Evolutionary conservation across 169 alveolate species (phyloP), one percentile per base, ranked within the genome.

Genomic region (Plasmodium ovale): DNA sequence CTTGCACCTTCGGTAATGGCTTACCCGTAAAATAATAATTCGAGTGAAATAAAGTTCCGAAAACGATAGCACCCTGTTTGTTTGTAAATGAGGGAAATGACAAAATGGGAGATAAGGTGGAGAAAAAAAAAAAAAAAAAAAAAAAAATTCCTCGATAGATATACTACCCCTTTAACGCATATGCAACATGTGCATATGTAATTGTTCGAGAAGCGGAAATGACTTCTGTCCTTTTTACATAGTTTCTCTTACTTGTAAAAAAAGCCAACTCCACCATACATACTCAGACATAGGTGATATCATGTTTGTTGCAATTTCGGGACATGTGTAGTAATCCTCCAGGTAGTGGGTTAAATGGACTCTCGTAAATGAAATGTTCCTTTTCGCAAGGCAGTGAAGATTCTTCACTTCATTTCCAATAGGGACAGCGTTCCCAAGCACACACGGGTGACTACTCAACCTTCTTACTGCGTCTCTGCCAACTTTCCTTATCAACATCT

Each of bases 11-110:
- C 37, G 97, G 97, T 25, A 95, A 71, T 0, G 94, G 87, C 31
- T 94, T 94, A 5, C 97, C 97, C 39, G 96, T 87, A 65, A 95
- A 95, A 72, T 95, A 95, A 87, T 95, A 95, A 72, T 95, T 95
- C 9, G 97, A 88, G 56, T 95, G 97, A 42, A 95, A 60, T 59
- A 94, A 69, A 19, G 92, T 67, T 0, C 97, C 97, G 72, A 95
- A 89, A 59, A 94, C 89, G 19, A 94, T 74, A 31, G 84, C 87
- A 23, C 93, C 94, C 97, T 95, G 42, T 16, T 39, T 35, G 47
- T n/a, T 59, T 31, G 49, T 33, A 35, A 35, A 58, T n/a, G 9
- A 31, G 21, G 16, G 21, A 19, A 39, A 23, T 19, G 33, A 72
- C 29, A 58, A 44, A 44, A 16, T 27, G n/a, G 58, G 10, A 56